These are phyloP conservation scores for Wilcoxina mikolae DNA, from an alignment of 495 filamentous ascomycete genomes.

Conservation along the genomic window DNA sequence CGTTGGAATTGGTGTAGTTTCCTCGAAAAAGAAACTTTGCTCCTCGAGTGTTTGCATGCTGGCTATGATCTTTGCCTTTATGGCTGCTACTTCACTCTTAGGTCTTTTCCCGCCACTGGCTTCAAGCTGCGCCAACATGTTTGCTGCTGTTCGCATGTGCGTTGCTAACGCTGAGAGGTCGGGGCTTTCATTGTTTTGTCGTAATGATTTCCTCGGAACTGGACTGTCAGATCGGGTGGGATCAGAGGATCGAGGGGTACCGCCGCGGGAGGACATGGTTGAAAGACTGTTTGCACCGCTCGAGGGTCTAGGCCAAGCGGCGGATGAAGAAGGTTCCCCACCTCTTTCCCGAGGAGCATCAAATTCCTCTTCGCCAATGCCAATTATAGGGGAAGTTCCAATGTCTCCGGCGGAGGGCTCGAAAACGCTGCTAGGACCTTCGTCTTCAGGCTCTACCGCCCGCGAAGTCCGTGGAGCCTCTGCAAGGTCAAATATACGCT, in stretches of 20 bases:
- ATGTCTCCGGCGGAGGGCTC: constrained; percentile 58
- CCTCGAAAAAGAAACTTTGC: constrained; percentile 54
- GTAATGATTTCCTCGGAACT: constrained; percentile 28
- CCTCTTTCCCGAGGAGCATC: neutral
- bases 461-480: constrained; percentile 35
- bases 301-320: constrained; percentile 35
- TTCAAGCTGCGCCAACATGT: constrained; percentile 65
- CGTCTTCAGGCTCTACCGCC: constrained; percentile 30
- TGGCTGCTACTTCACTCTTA: constrained; percentile 56
- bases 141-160: constrained; percentile 64
- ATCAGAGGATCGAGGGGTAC: constrained; percentile 45
- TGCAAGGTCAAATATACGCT: constrained; percentile 55
- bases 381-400: constrained; percentile 48
- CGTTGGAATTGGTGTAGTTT: constrained; percentile 40
- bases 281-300: constrained; percentile 42
- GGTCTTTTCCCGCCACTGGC: constrained; percentile 56
- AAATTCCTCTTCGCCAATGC: constrained; percentile 32
- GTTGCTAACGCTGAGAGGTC: constrained; percentile 62
- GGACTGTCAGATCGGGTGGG: constrained; percentile 47
- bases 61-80: constrained; percentile 61
- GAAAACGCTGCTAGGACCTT: constrained; percentile 55
- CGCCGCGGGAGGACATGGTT: constrained; percentile 34
- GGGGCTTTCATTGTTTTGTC: constrained; percentile 38
- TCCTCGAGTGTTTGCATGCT: constrained; percentile 75
- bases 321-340: neutral